Percentiles rank a stretch among this genome's conserved stretches.
Conservation (phyloP, 148 eudicot genomes). For the Cornus suecica region DNA sequence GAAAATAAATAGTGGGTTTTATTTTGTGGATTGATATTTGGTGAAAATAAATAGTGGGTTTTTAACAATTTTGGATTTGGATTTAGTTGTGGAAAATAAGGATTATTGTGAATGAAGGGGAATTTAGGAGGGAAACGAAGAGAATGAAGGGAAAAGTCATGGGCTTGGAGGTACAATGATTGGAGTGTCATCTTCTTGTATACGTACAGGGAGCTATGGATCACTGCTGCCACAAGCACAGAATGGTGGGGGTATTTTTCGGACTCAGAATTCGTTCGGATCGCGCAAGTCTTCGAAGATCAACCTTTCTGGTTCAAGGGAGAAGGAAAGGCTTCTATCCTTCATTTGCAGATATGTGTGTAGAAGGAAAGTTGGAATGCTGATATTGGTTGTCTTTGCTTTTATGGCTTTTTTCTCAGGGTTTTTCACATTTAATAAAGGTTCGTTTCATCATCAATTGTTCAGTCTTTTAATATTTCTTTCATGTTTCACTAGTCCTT, state of each 20-base stretch:
- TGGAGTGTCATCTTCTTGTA: conserved; percentile 72
- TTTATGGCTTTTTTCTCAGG: conserved; percentile 56
- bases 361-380: conserved; percentile 67
- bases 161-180: conserved; percentile 76
- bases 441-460: conserved; percentile 30
- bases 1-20: not conserved
- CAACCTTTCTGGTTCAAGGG: conserved; percentile 54
- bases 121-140: conserved; percentile 23
- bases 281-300: conserved; percentile 58
- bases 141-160: conserved; percentile 53
- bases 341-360: conserved; percentile 45
- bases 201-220: conserved; percentile 68
- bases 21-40: not conserved
- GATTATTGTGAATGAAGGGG: conserved; percentile 31
- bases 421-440: conserved; percentile 51
- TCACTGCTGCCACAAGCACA: conserved; percentile 58
- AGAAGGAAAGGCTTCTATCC: conserved; percentile 67
- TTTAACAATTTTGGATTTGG: conserved; percentile 1
- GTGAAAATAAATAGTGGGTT: too few relatives aligned
- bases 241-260: conserved; percentile 59
- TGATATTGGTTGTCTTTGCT: conserved; percentile 60
- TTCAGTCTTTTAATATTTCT: not conserved
- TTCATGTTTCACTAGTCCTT: not conserved
- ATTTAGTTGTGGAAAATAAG: not conserved
- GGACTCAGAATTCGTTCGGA: conserved; percentile 40